Conservation (phyloP, 176 grass and related monocot genomes). For the Guadua angustifolia region DNA sequence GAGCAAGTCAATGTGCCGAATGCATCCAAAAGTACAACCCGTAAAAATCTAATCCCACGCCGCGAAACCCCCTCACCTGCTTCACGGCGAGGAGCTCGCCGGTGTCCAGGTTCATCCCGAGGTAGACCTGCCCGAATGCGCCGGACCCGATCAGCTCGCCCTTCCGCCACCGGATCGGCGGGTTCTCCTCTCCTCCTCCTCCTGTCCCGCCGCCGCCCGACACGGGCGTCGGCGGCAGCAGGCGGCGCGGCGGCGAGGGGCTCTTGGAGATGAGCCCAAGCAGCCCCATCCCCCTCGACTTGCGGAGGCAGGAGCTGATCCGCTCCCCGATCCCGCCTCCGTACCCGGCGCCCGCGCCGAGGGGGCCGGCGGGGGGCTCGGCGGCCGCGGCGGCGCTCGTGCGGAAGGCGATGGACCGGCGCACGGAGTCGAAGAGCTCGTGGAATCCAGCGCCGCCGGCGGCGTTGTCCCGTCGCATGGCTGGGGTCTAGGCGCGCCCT, state of each 20-base stretch:
- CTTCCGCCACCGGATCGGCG: constrained; percentile 84
- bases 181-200: constrained; percentile 48
- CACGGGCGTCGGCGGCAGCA: constrained; percentile 45
- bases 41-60: constrained; percentile 5
- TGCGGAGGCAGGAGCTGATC: constrained; percentile 77
- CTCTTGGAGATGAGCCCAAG: constrained; percentile 81
- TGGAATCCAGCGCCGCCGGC: constrained; percentile 54
- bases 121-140: constrained; percentile 90
- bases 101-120: constrained; percentile 99
- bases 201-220: neutral
- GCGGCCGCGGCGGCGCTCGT: constrained; percentile 45
- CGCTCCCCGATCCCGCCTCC: constrained; percentile 58
- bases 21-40: neutral
- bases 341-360: constrained; percentile 23
- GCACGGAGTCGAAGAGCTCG: constrained; percentile 89
- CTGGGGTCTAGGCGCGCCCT: neutral
- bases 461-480: constrained; percentile 67
- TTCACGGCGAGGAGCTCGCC: constrained; percentile 95
- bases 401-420: constrained; percentile 75
- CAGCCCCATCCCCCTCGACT: constrained; percentile 74
- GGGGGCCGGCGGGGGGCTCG: constrained; percentile 38
- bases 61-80: constrained; percentile 52
- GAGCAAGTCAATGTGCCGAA: constrained; percentile 24
- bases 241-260: constrained; percentile 58
- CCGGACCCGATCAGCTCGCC: constrained; percentile 87